Evolutionary conservation across 1,284 basidiomycete genomes (phyloP).

Genomic region (Rhodotorula sp.): DNA sequence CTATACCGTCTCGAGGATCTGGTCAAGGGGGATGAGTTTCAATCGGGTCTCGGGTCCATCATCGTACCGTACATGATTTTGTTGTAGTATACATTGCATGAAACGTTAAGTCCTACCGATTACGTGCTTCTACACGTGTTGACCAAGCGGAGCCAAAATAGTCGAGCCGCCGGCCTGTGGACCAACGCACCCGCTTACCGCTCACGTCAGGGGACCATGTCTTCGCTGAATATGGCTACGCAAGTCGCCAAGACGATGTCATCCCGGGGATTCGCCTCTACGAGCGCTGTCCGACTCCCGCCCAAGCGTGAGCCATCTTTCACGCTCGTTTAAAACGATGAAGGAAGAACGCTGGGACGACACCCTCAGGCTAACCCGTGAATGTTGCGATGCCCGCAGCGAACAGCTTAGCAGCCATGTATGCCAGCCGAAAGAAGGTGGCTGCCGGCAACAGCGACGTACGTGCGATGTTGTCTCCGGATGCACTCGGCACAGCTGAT

Average conservation of each 20-base stretch:
- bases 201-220: neutral
- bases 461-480: neutral
- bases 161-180: no score
- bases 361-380: neutral
- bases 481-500: no score
- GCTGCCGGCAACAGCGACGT: constrained; percentile 12
- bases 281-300: constrained; percentile 15
- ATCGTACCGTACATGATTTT: neutral
- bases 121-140: neutral
- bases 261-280: constrained; percentile 13
- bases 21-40: neutral
- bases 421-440: constrained; percentile 22
- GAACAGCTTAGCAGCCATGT: constrained; percentile 17
- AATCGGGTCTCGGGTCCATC: neutral
- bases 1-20: neutral
- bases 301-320: constrained; percentile 19
- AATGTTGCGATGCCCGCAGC: neutral
- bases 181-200: no score
- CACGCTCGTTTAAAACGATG: neutral
- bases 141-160: no score
- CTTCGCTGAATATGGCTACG: neutral
- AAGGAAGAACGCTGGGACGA: neutral
- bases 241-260: neutral
- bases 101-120: neutral
- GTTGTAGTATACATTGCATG: neutral